Conservation (phyloP, 1,139 yeast genomes). For the Magnusiomyces sp. region DNA sequence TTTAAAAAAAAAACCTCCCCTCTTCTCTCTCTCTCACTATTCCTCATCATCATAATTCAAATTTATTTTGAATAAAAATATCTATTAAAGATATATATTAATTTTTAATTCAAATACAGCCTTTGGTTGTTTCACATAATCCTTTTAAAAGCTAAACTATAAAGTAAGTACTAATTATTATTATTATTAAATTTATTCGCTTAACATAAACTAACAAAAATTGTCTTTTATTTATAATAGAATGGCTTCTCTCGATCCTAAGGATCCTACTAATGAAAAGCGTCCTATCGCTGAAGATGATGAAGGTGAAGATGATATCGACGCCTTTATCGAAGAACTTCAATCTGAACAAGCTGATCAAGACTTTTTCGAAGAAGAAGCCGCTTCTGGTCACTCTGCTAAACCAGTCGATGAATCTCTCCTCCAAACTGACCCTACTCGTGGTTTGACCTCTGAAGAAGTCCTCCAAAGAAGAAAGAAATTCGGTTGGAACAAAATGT, state of each 20-base stretch:
- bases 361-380: constrained; percentile 48
- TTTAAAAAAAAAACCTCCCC: too few relatives aligned
- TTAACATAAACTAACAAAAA: too few relatives aligned
- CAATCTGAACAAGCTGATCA: constrained; percentile 70
- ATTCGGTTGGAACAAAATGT: constrained; percentile 90
- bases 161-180: too few relatives aligned
- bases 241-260: constrained; percentile 17
- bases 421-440: constrained; percentile 75
- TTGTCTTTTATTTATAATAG: too few relatives aligned
- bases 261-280: constrained; percentile 36
- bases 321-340: constrained; percentile 78
- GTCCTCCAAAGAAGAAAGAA: constrained; percentile 83
- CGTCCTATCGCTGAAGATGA: constrained; percentile 39
- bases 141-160: too few relatives aligned
- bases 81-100: too few relatives aligned
- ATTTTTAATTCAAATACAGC: too few relatives aligned
- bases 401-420: constrained; percentile 84
- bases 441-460: constrained; percentile 77
- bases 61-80: too few relatives aligned
- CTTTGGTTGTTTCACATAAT: neutral
- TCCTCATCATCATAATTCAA: too few relatives aligned
- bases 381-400: constrained; percentile 35
- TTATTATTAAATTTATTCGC: too few relatives aligned
- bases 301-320: constrained; percentile 78
- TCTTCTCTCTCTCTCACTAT: too few relatives aligned